Conservation (phyloP, 176 grass and related monocot genomes). For the Guadua angustifolia region DNA sequence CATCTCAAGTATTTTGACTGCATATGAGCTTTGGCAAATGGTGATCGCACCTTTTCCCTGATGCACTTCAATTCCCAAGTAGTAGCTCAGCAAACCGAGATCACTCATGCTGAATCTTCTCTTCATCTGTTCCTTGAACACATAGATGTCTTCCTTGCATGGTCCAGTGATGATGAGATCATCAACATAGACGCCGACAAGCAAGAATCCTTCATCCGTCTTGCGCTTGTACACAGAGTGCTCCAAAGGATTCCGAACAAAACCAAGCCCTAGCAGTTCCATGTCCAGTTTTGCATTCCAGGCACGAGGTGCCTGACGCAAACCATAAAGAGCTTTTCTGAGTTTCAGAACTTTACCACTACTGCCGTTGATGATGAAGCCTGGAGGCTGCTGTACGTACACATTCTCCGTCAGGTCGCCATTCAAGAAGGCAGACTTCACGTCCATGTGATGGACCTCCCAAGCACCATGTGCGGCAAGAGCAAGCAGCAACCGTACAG, state of each 20-base stretch:
- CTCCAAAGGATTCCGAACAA: neutral
- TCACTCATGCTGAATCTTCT: neutral
- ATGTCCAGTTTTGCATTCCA: too few species aligned
- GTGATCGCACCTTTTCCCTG: neutral
- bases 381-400: neutral
- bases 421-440: neutral
- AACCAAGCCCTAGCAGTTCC: neutral
- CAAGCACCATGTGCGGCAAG: neutral
- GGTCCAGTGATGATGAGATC: neutral
- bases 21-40: too few species aligned
- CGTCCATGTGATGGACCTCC: neutral
- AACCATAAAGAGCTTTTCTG: neutral
- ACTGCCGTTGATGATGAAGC: neutral
- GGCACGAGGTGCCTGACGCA: neutral
- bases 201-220: neutral
- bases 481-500: neutral
- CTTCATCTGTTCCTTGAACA: neutral
- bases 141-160: neutral
- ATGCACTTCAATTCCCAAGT: neutral
- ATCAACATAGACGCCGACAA: neutral
- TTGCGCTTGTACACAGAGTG: neutral
- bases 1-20: too few species aligned
- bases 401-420: neutral
- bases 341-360: neutral
- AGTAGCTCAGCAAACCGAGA: neutral